Base-by-base conservation (phyloP, 371 early-diverging fungal species). In the Apophysomyces ossiformis region DNA sequence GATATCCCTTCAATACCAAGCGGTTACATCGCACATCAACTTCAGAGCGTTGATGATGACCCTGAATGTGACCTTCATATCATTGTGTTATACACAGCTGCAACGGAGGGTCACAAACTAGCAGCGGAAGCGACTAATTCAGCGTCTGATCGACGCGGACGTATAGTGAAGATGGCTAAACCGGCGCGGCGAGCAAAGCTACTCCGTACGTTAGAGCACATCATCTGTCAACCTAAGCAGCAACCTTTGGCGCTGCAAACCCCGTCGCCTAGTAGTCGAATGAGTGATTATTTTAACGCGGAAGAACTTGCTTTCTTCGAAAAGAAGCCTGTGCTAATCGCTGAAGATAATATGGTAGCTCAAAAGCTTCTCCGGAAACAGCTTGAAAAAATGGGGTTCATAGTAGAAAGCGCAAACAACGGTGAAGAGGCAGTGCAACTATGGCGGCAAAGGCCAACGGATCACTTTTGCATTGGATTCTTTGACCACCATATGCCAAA, bases 401-500 rank as follows among this genome's bases (percentile, higher is more conserved):
- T 68, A 2, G 83, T 83, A 1, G 80, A 83, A 56, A 76, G 78
- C 58, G 81, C 83, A 4, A 80, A 78, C 38, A 78, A 83, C 61
- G 83, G 83, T 15, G 78, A 78, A 63, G 83, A 83, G 56, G 83
- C 83, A 1, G 72, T 79, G 5, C 47, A 75, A 7, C 63, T 83
- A 8, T 83, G 73, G 71, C 63, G 65, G 47, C 64, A 76, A 56
- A 64, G 76, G 36, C 71, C 78, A 9, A 41, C 64, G 1, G 65
- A 74, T 21, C 70, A 83, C 60, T 83, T 75, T 63, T 78, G 65
- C 8, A 64, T 83, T 50, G 80, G 77, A 8, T 80, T 83, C 63
- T 79, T 83, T 73, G 83, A 83, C 41, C 83, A 83, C 56, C 83
- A 83, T 61, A 83, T 83, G 83, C 83, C 83, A 7, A 77, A 80